phyloP scores from a whole-genome alignment of 495 filamentous ascomycete genomes.

The Darksidea phi region DNA sequence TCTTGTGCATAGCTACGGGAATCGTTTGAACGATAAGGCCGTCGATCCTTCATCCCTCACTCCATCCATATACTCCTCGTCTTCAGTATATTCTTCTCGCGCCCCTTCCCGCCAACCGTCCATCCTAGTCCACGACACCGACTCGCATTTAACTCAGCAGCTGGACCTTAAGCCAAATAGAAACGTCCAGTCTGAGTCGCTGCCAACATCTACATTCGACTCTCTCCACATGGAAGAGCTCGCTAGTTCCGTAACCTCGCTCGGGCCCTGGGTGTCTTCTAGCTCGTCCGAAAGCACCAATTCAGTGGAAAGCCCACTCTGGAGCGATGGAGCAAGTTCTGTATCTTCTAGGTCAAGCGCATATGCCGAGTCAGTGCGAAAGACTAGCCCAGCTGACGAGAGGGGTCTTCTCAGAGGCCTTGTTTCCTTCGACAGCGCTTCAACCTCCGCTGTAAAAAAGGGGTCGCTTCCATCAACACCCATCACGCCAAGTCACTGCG shows the following conservation, averaged over 20 bases:
- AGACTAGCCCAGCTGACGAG: background rate
- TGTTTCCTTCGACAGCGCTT: background rate
- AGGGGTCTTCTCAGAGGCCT: conserved; percentile 16
- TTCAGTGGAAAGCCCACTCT: conserved; percentile 11
- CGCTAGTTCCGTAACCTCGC: background rate
- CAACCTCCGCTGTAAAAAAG: background rate
- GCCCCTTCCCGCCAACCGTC: conserved; percentile 9
- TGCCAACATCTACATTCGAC: conserved; percentile 13
- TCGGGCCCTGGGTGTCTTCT: background rate
- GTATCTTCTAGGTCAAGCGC: conserved; percentile 15
- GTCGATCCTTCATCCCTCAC: conserved; percentile 16
- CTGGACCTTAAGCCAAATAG: background rate
- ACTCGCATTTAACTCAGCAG: no score
- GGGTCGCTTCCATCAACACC: background rate
- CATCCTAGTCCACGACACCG: background rate
- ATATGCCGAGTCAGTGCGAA: background rate
- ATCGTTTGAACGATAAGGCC: conserved; percentile 33
- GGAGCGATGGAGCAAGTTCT: conserved; percentile 22
- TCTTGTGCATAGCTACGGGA: conserved; percentile 42
- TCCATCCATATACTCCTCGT: background rate
- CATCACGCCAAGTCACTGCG: conserved; percentile 6
- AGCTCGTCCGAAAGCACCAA: conserved; percentile 15
- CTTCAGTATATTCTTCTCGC: background rate
- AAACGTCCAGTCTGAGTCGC: background rate
- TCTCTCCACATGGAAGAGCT: conserved; percentile 14